Evolutionary conservation across 202 grass and related monocot species (phyloP).

Genomic region (Dendrocalamus latiflorus): DNA sequence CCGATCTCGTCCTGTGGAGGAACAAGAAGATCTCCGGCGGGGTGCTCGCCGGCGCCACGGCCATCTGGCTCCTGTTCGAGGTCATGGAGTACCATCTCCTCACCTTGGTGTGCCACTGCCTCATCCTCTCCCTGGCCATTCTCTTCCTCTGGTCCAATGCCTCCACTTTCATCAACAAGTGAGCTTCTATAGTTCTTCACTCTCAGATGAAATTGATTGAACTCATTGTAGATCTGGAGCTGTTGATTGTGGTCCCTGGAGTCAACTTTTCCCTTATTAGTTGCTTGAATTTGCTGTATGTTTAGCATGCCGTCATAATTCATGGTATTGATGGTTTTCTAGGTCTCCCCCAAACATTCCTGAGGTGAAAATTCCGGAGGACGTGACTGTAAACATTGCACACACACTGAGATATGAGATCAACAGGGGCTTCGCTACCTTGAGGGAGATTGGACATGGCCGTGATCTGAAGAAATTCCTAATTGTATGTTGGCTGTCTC

Average conservation of each 20-base stretch:
- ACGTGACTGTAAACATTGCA: conserved; percentile 45
- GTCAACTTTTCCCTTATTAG: not conserved
- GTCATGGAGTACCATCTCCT: conserved; percentile 61
- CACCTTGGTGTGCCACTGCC: conserved; percentile 39
- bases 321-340: not conserved
- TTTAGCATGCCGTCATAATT: not conserved
- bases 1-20: conserved; percentile 80
- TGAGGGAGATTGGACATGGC: conserved; percentile 55
- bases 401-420: conserved; percentile 47
- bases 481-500: conserved; percentile 31
- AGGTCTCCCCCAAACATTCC: conserved; percentile 60
- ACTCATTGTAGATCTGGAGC: not conserved
- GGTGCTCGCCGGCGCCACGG: conserved; percentile 45
- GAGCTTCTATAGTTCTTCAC: conserved; percentile 9
- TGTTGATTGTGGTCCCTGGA: not conserved
- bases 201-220: not conserved
- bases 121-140: conserved; percentile 50
- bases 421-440: conserved; percentile 41
- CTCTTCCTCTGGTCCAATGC: conserved; percentile 73
- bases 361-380: conserved; percentile 58
- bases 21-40: conserved; percentile 62
- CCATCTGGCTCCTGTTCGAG: conserved; percentile 70
- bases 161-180: conserved; percentile 66
- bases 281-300: not conserved
- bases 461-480: conserved; percentile 77